These are phyloP conservation scores for Neofusicoccum kwambonambiense DNA, from an alignment of 2,329 filamentous ascomycete species.

Conservation along the genomic window DNA sequence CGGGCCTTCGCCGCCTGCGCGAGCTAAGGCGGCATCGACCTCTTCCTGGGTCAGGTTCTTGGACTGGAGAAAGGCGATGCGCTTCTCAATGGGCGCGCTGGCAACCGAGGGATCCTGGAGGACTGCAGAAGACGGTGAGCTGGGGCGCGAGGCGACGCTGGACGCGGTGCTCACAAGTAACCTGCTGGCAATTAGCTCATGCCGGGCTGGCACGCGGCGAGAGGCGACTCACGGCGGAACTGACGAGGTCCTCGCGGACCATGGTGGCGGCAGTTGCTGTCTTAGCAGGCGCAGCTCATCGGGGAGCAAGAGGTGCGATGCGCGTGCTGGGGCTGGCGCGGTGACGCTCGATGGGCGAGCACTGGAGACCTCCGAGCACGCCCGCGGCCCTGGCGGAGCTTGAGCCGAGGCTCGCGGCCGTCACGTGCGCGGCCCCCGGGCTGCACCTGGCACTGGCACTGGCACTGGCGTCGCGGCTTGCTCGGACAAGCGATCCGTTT, in stretches of 20 bases:
- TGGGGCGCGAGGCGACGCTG: not conserved
- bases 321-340: not conserved
- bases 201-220: not conserved
- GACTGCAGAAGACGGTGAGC: conserved; percentile 54
- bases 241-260: conserved; percentile 90
- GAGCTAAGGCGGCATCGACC: conserved; percentile 77
- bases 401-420: not conserved
- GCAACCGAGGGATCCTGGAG: conserved; percentile 92
- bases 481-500: not conserved
- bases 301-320: not conserved
- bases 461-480: not conserved
- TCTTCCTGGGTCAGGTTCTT: conserved; percentile 98
- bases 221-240: conserved; percentile 61
- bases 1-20: conserved; percentile 61
- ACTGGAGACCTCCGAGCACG: not conserved
- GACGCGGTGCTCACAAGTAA: conserved; percentile 48
- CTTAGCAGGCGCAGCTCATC: conserved; percentile 11
- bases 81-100: conserved; percentile 85
- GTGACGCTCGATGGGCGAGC: not conserved
- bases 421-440: not conserved
- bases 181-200: conserved; percentile 37
- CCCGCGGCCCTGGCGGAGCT: not conserved
- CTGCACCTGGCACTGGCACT: no score
- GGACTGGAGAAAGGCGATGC: conserved; percentile 87
- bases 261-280: conserved; percentile 53